These are phyloP conservation scores for Alnus rubra DNA, from an alignment of 306 rosid species.

Conservation along the genomic window DNA sequence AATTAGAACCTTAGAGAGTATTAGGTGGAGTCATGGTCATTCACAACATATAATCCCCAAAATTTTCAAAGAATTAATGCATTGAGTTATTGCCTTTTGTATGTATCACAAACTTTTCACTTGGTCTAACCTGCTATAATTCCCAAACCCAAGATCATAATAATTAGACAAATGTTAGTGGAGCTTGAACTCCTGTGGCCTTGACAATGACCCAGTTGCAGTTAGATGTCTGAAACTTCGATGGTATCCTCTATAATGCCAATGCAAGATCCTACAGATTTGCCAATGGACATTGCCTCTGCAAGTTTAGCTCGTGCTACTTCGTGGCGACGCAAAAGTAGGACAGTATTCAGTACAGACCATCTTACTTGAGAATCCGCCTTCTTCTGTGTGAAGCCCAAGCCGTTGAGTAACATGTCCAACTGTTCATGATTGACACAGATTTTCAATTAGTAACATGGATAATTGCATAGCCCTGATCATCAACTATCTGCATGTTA, in stretches of 20 bases:
- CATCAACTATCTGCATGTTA: not conserved
- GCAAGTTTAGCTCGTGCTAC: conserved; percentile 71
- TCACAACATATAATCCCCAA: not conserved
- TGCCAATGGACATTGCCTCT: conserved; percentile 68
- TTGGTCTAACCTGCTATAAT: not conserved
- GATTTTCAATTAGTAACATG: conserved; percentile 20
- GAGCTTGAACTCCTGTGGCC: not conserved
- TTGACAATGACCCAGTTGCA: not conserved
- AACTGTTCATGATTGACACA: conserved; percentile 44
- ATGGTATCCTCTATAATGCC: conserved; percentile 64
- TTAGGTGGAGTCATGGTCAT: not conserved
- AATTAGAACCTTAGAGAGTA: not conserved
- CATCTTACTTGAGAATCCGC: conserved; percentile 90
- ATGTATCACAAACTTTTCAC: conserved; percentile 2
- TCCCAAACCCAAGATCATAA: conserved; percentile 5
- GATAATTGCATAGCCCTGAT: not conserved
- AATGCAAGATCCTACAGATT: conserved; percentile 79
- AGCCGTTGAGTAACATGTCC: conserved; percentile 61
- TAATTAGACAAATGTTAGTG: not conserved
- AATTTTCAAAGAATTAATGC: not conserved
- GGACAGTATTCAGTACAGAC: conserved; percentile 74
- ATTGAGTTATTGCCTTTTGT: conserved; percentile 18
- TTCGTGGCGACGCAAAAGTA: conserved; percentile 80
- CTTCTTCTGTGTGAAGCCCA: conserved; percentile 93
- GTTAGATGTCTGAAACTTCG: conserved; percentile 49